phyloP scores from a whole-genome alignment of 768 basidiomycete species.

The Russula brevipes region DNA sequence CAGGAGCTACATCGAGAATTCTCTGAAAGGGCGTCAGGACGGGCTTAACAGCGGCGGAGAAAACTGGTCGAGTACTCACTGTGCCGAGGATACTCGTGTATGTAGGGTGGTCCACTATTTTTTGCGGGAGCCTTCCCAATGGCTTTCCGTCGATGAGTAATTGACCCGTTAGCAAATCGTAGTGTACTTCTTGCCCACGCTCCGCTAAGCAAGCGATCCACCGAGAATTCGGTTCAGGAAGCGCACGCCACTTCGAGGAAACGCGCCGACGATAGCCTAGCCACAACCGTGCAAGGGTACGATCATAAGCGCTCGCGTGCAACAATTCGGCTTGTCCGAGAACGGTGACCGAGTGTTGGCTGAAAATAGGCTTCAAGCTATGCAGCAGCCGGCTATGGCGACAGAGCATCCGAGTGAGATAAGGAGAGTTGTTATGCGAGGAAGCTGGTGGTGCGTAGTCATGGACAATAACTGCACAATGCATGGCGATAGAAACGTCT shows the following conservation, averaged over 20 bases:
- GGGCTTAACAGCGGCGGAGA: background rate
- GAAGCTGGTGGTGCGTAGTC: background rate
- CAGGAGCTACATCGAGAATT: constrained; percentile 8
- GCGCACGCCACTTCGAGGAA: constrained; percentile 2
- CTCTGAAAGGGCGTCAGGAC: background rate
- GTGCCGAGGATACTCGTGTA: constrained; percentile 37
- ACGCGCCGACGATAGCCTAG: background rate
- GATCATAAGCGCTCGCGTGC: background rate
- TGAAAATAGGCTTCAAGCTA: background rate
- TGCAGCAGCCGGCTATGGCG: too few relatives aligned
- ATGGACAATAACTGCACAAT: constrained; percentile 9
- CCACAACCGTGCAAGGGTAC: background rate
- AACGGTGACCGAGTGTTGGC: background rate
- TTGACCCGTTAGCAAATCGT: constrained; percentile 40
- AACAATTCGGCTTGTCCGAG: background rate
- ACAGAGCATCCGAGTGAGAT: too few relatives aligned
- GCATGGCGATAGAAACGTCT: constrained; percentile 8
- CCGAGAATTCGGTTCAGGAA: constrained; percentile 6
- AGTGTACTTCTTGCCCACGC: constrained; percentile 27
- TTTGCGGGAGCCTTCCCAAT: constrained; percentile 36
- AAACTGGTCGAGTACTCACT: constrained; percentile 16
- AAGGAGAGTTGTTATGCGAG: background rate
- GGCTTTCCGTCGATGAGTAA: constrained; percentile 42
- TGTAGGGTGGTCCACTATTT: constrained; percentile 32
- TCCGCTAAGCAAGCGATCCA: background rate